Conservation (phyloP, 1,139 yeast genomes). For the Sugiyamaella castrensis region DNA sequence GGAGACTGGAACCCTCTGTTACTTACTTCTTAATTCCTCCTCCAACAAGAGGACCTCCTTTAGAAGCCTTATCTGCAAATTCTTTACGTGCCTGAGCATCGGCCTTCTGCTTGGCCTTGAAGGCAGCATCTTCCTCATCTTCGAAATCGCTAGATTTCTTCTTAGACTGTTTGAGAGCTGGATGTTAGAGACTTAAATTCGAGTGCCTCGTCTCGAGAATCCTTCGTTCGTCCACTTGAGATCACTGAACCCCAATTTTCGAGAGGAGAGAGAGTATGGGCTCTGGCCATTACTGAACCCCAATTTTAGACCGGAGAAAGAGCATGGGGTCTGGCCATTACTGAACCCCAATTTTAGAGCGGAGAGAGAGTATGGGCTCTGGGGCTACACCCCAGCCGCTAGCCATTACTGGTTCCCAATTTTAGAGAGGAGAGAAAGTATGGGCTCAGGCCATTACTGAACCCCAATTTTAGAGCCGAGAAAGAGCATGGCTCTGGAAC, state of each 20-base stretch:
- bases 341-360: neutral
- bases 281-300: too few relatives aligned
- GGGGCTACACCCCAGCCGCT: slow-evolving; percentile 3
- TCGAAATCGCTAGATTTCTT: slow-evolving; percentile 66
- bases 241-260: too few relatives aligned
- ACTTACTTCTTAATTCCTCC: slow-evolving; percentile 89
- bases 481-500: neutral
- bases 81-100: slow-evolving; percentile 92
- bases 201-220: too few relatives aligned
- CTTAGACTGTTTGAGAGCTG: slow-evolving; percentile 44
- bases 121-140: slow-evolving; percentile 87
- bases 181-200: slow-evolving; percentile 11
- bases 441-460: too few relatives aligned
- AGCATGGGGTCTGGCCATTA: too few relatives aligned
- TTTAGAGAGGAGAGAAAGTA: too few relatives aligned
- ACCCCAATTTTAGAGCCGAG: too few relatives aligned
- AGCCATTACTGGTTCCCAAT: too few relatives aligned
- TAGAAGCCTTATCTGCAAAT: slow-evolving; percentile 79
- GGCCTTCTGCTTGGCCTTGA: slow-evolving; percentile 91
- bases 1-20: too few relatives aligned
- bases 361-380: neutral
- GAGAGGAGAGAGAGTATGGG: too few relatives aligned
- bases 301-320: too few relatives aligned
- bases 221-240: neutral
- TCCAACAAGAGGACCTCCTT: slow-evolving; percentile 87